phyloP scores from a whole-genome alignment of 2,329 filamentous ascomycete genomes.

The Penicillium sp. region DNA sequence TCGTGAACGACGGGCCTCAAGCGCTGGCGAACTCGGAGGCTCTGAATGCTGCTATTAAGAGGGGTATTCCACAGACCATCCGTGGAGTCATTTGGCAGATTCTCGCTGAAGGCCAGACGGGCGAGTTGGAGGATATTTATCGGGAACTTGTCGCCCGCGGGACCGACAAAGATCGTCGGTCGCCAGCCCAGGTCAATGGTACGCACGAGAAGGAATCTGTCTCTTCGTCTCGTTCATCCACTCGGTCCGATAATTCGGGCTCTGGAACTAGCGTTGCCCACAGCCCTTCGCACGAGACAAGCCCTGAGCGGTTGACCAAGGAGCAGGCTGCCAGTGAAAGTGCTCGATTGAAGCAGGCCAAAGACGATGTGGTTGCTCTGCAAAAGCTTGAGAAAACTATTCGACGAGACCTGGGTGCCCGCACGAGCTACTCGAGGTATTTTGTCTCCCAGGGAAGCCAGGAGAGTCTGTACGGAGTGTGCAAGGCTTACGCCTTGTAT shows the following conservation, averaged over 20 bases:
- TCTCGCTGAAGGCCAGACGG: slow-evolving; percentile 87
- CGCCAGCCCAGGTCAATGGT: slow-evolving; percentile 47
- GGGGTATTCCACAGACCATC: slow-evolving; percentile 89
- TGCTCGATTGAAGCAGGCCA: slow-evolving; percentile 70
- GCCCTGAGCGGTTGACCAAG: slow-evolving; percentile 60
- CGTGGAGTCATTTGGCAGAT: slow-evolving; percentile 99
- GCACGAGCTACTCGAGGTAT: slow-evolving; percentile 96
- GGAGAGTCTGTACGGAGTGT: slow-evolving; percentile 89
- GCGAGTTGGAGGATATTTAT: slow-evolving; percentile 83
- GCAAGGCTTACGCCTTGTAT: slow-evolving; percentile 94
- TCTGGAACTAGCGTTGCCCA: slow-evolving; percentile 50
- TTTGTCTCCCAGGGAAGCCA: slow-evolving; percentile 85
- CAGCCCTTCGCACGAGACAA: slow-evolving; percentile 57
- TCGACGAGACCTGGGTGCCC: slow-evolving; percentile 79
- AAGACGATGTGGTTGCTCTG: slow-evolving; percentile 68
- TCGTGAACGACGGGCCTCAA: slow-evolving; percentile 89
- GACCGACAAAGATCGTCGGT: slow-evolving; percentile 63
- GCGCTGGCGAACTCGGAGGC: slow-evolving; percentile 88
- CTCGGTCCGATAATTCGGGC: slow-evolving; percentile 70
- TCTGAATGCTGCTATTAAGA: slow-evolving; percentile 82
- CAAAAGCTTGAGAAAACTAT: slow-evolving; percentile 88
- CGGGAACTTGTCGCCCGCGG: slow-evolving; percentile 72
- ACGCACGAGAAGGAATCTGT: slow-evolving; percentile 62
- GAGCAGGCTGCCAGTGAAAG: slow-evolving; percentile 59
- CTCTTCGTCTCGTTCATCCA: slow-evolving; percentile 75